Evolutionary conservation across 495 filamentous ascomycete species (phyloP).

Genomic region (Aspergillus steynii): DNA sequence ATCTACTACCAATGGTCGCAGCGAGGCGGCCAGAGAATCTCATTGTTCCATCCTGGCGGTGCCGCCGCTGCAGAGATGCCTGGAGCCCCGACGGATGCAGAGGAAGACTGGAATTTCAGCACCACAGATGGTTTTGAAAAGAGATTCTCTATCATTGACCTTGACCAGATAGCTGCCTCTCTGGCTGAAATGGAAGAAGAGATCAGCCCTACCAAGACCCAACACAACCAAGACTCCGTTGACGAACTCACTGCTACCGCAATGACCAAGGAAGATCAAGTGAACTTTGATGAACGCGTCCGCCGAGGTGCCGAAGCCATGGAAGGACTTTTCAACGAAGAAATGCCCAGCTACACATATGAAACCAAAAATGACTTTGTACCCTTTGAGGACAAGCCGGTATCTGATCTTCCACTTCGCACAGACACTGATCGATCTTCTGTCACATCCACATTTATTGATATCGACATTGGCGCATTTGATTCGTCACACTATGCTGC

Average conservation of each 20-base stretch:
- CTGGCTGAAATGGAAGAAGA: constrained; percentile 40
- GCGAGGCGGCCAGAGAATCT: constrained; percentile 77
- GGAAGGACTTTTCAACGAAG: constrained; percentile 49
- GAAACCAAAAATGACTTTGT: constrained; percentile 51
- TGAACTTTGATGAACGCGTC: constrained; percentile 51
- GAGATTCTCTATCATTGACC: constrained; percentile 47
- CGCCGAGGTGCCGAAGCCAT: constrained; percentile 49
- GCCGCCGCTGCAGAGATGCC: constrained; percentile 62
- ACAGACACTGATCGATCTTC: constrained; percentile 49
- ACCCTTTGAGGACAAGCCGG: constrained; percentile 35
- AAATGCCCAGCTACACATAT: constrained; percentile 47
- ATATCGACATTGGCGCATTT: constrained; percentile 50
- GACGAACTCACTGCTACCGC: constrained; percentile 29
- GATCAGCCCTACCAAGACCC: constrained; percentile 28
- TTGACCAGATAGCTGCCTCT: constrained; percentile 46
- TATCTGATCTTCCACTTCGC: constrained; percentile 51
- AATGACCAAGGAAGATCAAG: constrained; percentile 40
- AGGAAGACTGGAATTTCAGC: constrained; percentile 90
- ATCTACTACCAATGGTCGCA: constrained; percentile 86
- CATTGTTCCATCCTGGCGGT: constrained; percentile 75
- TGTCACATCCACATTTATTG: constrained; percentile 49
- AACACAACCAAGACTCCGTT: constrained; percentile 22
- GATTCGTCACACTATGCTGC: constrained; percentile 50
- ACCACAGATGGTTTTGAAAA: constrained; percentile 82
- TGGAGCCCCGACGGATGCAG: constrained; percentile 40